These are phyloP conservation scores for Euphrasia confusa DNA, from an alignment of 257 asterid genomes.

Conservation along the genomic window DNA sequence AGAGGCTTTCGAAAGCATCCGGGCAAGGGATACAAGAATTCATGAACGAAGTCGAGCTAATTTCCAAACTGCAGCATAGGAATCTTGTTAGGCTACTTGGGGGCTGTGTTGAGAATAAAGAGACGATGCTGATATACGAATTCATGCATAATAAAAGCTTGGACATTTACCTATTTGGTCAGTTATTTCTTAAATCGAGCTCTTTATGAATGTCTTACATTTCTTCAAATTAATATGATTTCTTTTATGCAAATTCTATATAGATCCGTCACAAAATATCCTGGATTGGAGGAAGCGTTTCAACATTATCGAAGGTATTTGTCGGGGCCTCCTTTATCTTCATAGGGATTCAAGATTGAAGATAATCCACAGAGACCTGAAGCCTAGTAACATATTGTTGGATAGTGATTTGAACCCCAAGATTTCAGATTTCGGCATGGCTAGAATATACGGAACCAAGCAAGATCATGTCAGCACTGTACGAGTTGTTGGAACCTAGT, in stretches of 20 bases:
- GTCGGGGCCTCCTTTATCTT: slow-evolving; percentile 9
- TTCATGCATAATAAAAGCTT: slow-evolving; percentile 7
- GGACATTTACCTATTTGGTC: slow-evolving; percentile 2
- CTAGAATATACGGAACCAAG: slow-evolving; percentile 6
- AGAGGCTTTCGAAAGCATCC: slow-evolving; percentile 10
- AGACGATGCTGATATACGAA: slow-evolving; percentile 7
- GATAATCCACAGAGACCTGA: slow-evolving; percentile 12
- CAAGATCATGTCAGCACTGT: slow-evolving; percentile 16
- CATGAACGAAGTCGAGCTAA: not conserved
- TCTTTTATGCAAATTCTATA: not conserved
- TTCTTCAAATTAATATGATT: not conserved
- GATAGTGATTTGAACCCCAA: slow-evolving; percentile 13
- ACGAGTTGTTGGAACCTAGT: slow-evolving; percentile 13
- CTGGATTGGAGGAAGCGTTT: slow-evolving; percentile 12
- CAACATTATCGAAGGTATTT: slow-evolving; percentile 13
- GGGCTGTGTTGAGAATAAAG: slow-evolving; percentile 8
- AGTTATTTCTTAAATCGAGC: not conserved
- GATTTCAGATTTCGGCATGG: slow-evolving; percentile 14
- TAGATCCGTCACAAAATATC: not conserved
- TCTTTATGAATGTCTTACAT: not conserved
- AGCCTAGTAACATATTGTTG: slow-evolving; percentile 10
- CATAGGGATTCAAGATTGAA: slow-evolving; percentile 5
- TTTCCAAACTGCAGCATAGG: slow-evolving; percentile 8
- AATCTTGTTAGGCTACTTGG: slow-evolving; percentile 10
- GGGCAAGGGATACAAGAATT: not conserved